These are phyloP conservation scores for Sindora glabra DNA, from an alignment of 306 rosid species.

Conservation along the genomic window DNA sequence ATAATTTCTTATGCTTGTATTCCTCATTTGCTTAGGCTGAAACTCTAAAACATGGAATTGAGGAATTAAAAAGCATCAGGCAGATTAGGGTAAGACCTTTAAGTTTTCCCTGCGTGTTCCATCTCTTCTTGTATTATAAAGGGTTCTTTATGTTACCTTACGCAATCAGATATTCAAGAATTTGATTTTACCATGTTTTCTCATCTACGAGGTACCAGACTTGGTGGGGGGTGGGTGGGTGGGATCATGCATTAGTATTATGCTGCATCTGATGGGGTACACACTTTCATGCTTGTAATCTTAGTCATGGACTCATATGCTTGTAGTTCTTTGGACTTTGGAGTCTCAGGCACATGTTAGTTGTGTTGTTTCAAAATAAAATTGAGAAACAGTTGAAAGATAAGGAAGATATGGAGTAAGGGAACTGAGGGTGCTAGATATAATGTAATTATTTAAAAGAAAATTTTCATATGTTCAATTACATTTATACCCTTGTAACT, in stretches of 20 bases:
- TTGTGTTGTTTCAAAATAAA: too few relatives aligned
- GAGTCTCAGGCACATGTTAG: too few relatives aligned
- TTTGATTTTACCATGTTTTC: background rate
- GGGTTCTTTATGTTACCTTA: background rate
- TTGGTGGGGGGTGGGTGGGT: background rate
- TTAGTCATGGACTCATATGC: too few relatives aligned
- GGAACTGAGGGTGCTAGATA: too few relatives aligned
- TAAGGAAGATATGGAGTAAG: too few relatives aligned
- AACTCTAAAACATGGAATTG: slow-evolving; percentile 76
- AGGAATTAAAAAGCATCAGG: slow-evolving; percentile 74
- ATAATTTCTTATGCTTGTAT: slow-evolving; percentile 3
- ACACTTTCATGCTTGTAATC: background rate
- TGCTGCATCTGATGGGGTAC: background rate
- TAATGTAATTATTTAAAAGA: too few relatives aligned
- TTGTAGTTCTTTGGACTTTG: too few relatives aligned
- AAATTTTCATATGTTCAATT: too few relatives aligned
- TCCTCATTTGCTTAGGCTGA: slow-evolving; percentile 60
- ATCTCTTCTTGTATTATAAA: background rate
- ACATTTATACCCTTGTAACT: too few relatives aligned
- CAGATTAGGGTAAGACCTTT: slow-evolving; percentile 82
- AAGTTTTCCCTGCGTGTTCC: background rate
- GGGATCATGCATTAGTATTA: background rate
- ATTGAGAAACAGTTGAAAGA: too few relatives aligned
- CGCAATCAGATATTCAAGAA: background rate
- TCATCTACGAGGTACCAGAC: background rate